Percentiles rank a stretch among this genome's conserved stretches.
phyloP scores from a whole-genome alignment of 2,329 filamentous ascomycete genomes.

The Colletotrichum sp. region DNA sequence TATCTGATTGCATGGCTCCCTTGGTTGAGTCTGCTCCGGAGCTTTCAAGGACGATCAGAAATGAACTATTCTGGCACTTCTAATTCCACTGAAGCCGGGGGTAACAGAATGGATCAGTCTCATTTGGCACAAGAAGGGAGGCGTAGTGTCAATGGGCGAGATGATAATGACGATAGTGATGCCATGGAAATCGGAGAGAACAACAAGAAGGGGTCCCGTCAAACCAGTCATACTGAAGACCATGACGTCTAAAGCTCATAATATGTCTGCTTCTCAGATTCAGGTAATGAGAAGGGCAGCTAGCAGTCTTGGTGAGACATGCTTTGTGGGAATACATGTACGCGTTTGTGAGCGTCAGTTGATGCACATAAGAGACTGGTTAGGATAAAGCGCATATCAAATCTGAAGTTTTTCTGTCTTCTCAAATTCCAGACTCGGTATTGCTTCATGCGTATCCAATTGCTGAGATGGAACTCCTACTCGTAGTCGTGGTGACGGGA shows the following conservation, averaged over 20 bases:
- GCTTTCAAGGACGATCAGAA: conserved; percentile 3
- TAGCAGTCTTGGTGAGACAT: background rate
- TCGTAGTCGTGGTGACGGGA: background rate
- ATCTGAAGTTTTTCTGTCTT: background rate
- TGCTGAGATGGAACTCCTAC: background rate
- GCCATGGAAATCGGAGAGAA: background rate
- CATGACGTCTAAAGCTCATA: background rate
- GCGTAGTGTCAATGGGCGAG: background rate
- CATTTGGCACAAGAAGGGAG: background rate
- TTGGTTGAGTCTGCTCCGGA: conserved; percentile 25
- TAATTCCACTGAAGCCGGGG: background rate
- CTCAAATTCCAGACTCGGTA: background rate
- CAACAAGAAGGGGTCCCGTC: background rate
- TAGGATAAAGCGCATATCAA: accelerated
- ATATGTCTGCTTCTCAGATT: accelerated
- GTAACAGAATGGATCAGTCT: background rate
- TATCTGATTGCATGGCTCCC: conserved; percentile 27
- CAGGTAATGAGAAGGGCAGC: background rate
- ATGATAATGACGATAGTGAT: background rate
- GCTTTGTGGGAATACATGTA: background rate
- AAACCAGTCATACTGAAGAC: background rate
- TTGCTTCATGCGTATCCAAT: background rate
- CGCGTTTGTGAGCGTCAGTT: background rate
- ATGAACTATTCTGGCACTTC: background rate
- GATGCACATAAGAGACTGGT: background rate